phyloP scores from a whole-genome alignment of 768 basidiomycete genomes.

The Podaxis pistillaris region DNA sequence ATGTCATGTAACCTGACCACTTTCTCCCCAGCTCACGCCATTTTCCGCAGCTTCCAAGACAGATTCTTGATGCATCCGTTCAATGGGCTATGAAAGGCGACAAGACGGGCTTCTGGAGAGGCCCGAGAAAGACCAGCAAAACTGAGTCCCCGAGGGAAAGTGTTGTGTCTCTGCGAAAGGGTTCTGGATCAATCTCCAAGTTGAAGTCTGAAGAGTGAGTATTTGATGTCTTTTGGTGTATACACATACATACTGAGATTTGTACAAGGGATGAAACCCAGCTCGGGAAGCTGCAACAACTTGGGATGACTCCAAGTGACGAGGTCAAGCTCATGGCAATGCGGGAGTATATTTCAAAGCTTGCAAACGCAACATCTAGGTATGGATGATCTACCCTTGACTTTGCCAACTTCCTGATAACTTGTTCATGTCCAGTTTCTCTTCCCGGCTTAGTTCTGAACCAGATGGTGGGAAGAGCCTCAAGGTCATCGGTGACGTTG shows the following conservation, averaged over 20 bases:
- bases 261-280: conserved; percentile 70
- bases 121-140: conserved; percentile 47
- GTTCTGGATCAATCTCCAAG: conserved; percentile 39
- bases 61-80: conserved; percentile 82
- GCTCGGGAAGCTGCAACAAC: conserved; percentile 73
- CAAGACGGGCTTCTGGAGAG: conserved; percentile 77
- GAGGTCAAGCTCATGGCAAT: conserved; percentile 87
- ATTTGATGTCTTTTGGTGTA: not conserved
- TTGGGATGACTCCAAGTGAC: conserved; percentile 82
- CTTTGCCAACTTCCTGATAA: not conserved
- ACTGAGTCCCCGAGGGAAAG: conserved; percentile 72
- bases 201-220: conserved; percentile 76
- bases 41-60: conserved; percentile 52
- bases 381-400: conserved; percentile 27
- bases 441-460: conserved; percentile 61
- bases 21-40: conserved; percentile 1
- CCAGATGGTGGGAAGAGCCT: conserved; percentile 62
- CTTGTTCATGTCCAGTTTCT: conserved; percentile 45
- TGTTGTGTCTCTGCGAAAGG: conserved; percentile 62
- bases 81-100: conserved; percentile 88
- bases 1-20: conserved; percentile 23
- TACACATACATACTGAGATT: conserved; percentile 4
- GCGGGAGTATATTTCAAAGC: conserved; percentile 84
- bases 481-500: conserved; percentile 64
- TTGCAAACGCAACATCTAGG: conserved; percentile 80